Base-by-base conservation (phyloP, 768 basidiomycete genomes). In the Termitomyces sp. region DNA sequence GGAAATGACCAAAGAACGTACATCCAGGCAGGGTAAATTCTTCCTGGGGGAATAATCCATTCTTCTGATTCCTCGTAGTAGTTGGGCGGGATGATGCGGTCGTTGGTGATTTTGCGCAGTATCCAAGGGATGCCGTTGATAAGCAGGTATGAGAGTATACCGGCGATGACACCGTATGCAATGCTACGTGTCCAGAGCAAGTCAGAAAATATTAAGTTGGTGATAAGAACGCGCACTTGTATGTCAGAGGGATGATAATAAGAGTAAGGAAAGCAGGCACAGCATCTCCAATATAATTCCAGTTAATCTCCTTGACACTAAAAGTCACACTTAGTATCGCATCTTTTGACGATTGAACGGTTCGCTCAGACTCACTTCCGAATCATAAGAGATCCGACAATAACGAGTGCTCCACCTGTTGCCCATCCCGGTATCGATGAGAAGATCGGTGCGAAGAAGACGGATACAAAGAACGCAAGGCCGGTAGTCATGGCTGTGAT, bases 371-470 rank as follows among this genome's bases (percentile, higher is more conserved):
- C 80, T 21, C 59, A 85, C 84, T 91, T 92, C 66, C 88, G 82
- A 70, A 91, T 89, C 92, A 94, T 94, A 64, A 92, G 76, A 16
- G 87, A 88, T n/a, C 92, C 92, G 11, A 91, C 91, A 54, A 95
- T 87, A 42, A 90, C 82, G 35, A 95, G 75, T 0, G 91, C 90
- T 55, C 92, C 87, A 14, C 92, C 92, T 1, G 92, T 95, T 4
- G 92, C 91, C 90, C 90, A 94, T 0, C 86, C 64, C 0, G 92
- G 92, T 51, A 95, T 91, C 11, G 88, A 90, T 10, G 90, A 90
- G 62, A 95, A 92, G 63, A 95, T 86, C 6, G 92, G 92, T 17
- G 92, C 82, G 65, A 95, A 95, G 79, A 95, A 95, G 54, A 95
- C 77, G 3, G 83, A 89, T 45, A 95, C 71, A 68, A 93, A 88